Evolutionary conservation across 2,329 filamentous ascomycete species (phyloP).

Genomic region (Balansia obtecta): DNA sequence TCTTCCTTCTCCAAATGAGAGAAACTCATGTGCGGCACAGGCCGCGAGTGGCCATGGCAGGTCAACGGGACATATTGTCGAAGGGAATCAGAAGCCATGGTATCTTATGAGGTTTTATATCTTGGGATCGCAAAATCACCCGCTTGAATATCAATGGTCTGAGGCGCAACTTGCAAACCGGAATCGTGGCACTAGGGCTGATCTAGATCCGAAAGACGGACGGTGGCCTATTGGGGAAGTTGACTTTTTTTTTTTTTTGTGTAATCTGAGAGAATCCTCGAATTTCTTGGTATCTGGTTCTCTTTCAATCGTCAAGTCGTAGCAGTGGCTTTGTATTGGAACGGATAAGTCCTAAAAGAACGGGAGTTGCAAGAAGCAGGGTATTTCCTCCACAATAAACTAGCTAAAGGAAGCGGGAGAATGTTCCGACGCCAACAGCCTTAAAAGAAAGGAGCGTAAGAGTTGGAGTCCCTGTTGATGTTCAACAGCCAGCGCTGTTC

Average conservation of each 20-base stretch:
- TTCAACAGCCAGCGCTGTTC: not conserved
- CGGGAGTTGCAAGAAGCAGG: not conserved
- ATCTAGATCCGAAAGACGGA: not conserved
- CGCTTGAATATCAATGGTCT: no score
- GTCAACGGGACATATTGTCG: slow-evolving; percentile 73
- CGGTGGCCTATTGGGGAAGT: not conserved
- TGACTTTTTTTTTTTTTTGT: not conserved
- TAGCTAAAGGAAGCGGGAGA: not conserved
- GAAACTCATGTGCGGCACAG: slow-evolving; percentile 84
- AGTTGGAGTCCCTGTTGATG: not conserved
- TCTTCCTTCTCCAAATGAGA: slow-evolving; percentile 73
- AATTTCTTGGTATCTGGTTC: not conserved
- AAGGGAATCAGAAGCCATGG: slow-evolving; percentile 24
- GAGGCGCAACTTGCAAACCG: no score
- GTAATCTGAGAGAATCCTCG: not conserved
- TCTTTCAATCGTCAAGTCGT: slow-evolving; percentile 3
- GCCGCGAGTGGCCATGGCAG: slow-evolving; percentile 87
- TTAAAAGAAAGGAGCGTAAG: not conserved
- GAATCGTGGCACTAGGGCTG: no score
- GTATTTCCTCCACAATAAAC: slow-evolving; percentile 4
- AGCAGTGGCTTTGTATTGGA: not conserved
- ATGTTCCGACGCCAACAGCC: not conserved
- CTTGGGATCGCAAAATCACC: not conserved
- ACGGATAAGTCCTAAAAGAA: not conserved
- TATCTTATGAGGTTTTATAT: not conserved